Base-by-base conservation (phyloP, 805 yeast genomes). In the Sugiyamaella qingdaonensis region DNA sequence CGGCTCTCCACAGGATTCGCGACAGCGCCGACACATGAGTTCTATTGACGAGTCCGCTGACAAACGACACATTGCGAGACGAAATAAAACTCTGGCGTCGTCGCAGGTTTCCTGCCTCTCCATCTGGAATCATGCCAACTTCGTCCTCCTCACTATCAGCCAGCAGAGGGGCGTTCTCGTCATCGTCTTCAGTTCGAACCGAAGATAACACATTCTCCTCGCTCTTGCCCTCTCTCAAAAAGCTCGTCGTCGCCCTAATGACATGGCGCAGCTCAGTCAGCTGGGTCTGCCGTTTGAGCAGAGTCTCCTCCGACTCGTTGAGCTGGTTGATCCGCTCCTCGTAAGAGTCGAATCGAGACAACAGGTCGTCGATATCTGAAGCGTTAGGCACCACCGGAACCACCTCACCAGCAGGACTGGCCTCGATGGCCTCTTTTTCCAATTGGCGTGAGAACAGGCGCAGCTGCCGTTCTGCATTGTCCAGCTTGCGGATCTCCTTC, bases 381-480 rank as follows among this genome's bases (percentile, higher is more conserved):
- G 87, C 78, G 13, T 69, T 70, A 47, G 61, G 70, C 55, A 68
- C 68, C 63, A 64, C 68, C 39, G 65, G 68, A 41, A 70, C 69
- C 51, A 55, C 75, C 70, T 59, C 73, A 48, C 69, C 74, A 33
- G 34, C 33, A 1, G 73, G 68, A 29, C 61, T 53, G 49, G 62
- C 64, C 31, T 59, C 52, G 37, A 74, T 61, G 41, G 60, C 65
- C 44, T 63, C 64, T 36, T 53, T 58, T 45, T 59, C 65, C 29
- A 72, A 60, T 32, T 69, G 67, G n/a, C 59, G 47, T n/a, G 56
- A 54, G 48, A 73, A 62, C 52, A 57, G 68, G 35, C 86, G 76
- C 51, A 84, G 78, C 68, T 92, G 98, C 57, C 97, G 84, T 68
- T 90, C 88, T n/a, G 85, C 80, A 66, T 89, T 86, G 68, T 92